phyloP scores from a whole-genome alignment of 1,139 yeast genomes.

The Tardiomyces digboiensis region DNA sequence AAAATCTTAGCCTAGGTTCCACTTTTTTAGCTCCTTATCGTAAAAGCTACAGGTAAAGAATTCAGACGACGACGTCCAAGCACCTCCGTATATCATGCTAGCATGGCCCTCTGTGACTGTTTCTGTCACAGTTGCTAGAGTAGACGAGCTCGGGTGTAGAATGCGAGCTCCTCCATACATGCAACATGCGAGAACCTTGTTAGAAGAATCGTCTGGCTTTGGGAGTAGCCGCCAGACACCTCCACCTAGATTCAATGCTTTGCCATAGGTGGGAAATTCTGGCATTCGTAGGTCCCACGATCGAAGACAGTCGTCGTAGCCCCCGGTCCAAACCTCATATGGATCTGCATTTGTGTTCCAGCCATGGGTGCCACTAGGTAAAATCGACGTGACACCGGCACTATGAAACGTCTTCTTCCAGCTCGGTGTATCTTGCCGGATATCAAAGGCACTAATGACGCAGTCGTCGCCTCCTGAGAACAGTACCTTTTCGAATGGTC shows the following conservation, averaged over 20 bases:
- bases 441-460: slow-evolving; percentile 64
- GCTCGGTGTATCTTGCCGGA: slow-evolving; percentile 34
- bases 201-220: slow-evolving; percentile 29
- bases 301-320: slow-evolving; percentile 77
- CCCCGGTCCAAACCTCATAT: slow-evolving; percentile 64
- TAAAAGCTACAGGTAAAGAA: slow-evolving; percentile 86
- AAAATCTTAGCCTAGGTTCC: slow-evolving; percentile 32
- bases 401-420: slow-evolving; percentile 64
- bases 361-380: slow-evolving; percentile 26
- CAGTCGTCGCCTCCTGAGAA: slow-evolving; percentile 94
- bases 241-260: slow-evolving; percentile 57
- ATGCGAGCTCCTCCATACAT: slow-evolving; percentile 94
- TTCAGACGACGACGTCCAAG: slow-evolving; percentile 50
- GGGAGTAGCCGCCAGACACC: slow-evolving; percentile 94
- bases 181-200: slow-evolving; percentile 59
- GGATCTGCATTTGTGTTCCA: not conserved
- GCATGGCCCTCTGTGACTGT: slow-evolving; percentile 65
- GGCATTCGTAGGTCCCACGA: slow-evolving; percentile 57
- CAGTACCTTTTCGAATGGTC: slow-evolving; percentile 45
- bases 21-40: slow-evolving; percentile 68
- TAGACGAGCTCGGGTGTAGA: slow-evolving; percentile 28
- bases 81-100: slow-evolving; percentile 95
- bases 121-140: slow-evolving; percentile 25
- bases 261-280: slow-evolving; percentile 38
- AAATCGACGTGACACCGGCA: slow-evolving; percentile 83